A percentile compares a stretch with the other conserved stretches of the same genome.
Evolutionary conservation across 2,329 filamentous ascomycete species (phyloP).

Genomic region (Pyricularia grisea): DNA sequence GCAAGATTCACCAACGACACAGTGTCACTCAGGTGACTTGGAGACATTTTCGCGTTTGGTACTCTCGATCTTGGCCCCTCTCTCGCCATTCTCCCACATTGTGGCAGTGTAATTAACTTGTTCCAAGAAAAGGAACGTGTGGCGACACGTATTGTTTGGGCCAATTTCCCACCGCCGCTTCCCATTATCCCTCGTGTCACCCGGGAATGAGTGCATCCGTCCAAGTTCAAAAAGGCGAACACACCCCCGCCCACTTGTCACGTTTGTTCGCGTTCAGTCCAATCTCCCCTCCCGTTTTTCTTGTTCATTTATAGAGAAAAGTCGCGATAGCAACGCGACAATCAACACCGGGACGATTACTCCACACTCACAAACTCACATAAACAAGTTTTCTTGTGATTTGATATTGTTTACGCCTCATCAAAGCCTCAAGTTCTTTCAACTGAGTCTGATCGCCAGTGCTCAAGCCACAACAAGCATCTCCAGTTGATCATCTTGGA

Average conservation of each 20-base stretch:
- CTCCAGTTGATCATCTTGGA: background rate
- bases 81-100: background rate
- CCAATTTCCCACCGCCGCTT: background rate
- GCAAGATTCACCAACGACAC: background rate
- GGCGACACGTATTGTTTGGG: background rate
- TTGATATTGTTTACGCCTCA: too few relatives aligned
- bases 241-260: background rate
- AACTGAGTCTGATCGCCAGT: background rate
- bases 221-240: background rate
- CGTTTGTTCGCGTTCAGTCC: background rate
- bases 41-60: slow-evolving; percentile 6
- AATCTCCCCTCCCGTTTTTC: background rate
- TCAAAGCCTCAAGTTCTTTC: too few relatives aligned
- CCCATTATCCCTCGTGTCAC: background rate
- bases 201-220: background rate
- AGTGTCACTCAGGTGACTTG: slow-evolving; percentile 5
- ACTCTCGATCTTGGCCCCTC: background rate
- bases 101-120: background rate
- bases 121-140: slow-evolving; percentile 1
- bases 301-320: background rate
- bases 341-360: background rate
- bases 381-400: background rate
- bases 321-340: background rate
- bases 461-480: background rate
- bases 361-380: background rate